Percentiles rank a stretch among this genome's conserved stretches.
Conservation (phyloP, 1,284 basidiomycete genomes). For the Hortiboletus rubellus region DNA sequence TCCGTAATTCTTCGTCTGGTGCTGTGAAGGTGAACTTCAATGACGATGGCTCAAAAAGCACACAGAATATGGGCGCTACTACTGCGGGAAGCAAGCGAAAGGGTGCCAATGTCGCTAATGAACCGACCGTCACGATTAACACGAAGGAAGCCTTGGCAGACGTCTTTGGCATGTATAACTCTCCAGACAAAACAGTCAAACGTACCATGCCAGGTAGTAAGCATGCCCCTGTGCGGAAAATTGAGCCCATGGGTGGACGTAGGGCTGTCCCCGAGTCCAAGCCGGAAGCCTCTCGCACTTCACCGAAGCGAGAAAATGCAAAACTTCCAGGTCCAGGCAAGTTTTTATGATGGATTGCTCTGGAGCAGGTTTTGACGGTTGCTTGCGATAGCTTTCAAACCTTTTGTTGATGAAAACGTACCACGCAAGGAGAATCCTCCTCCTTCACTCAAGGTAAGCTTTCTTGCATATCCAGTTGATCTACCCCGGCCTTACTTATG, state of each 20-base stretch:
- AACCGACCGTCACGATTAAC: slow-evolving; percentile 78
- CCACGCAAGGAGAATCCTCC: slow-evolving; percentile 47
- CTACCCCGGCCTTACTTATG: slow-evolving; percentile 1
- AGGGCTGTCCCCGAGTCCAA: slow-evolving; percentile 17
- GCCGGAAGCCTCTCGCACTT: slow-evolving; percentile 35
- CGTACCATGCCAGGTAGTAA: slow-evolving; percentile 58
- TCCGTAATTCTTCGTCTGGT: slow-evolving; percentile 31
- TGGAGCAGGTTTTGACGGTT: not conserved
- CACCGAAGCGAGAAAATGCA: slow-evolving; percentile 39
- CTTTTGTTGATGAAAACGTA: slow-evolving; percentile 62
- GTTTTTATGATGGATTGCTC: slow-evolving; percentile 18
- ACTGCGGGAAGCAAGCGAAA: slow-evolving; percentile 39
- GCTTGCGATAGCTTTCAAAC: slow-evolving; percentile 47
- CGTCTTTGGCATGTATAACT: slow-evolving; percentile 92
- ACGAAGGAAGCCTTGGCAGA: slow-evolving; percentile 92
- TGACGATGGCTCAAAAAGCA: slow-evolving; percentile 50
- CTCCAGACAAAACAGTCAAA: slow-evolving; percentile 73
- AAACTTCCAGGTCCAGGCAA: slow-evolving; percentile 45
- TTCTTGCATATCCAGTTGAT: not conserved
- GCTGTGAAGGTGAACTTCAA: slow-evolving; percentile 50
- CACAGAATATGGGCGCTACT: slow-evolving; percentile 39
- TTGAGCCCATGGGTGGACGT: slow-evolving; percentile 47
- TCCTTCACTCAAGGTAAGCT: slow-evolving; percentile 49
- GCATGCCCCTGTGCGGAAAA: slow-evolving; percentile 64
- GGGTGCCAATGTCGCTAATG: slow-evolving; percentile 36